These are phyloP conservation scores for Claviceps pusilla DNA, from an alignment of 2,329 filamentous ascomycete species.

Conservation along the genomic window DNA sequence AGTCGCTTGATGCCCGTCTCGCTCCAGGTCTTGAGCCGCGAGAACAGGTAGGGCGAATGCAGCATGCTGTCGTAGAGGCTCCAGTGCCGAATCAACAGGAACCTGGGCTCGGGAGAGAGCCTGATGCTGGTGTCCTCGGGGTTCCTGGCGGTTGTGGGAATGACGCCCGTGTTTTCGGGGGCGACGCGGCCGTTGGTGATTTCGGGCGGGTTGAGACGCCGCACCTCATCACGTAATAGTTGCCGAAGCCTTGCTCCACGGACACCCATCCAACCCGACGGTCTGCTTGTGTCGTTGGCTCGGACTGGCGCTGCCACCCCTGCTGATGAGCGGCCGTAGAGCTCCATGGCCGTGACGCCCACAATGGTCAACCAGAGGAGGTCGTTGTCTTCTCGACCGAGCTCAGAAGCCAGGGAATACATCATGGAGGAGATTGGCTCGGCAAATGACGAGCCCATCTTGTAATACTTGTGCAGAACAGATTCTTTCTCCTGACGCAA, in stretches of 20 bases:
- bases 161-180: constrained; percentile 61
- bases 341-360: constrained; percentile 82
- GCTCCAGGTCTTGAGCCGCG: constrained; percentile 85
- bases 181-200: constrained; percentile 44
- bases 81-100: constrained; percentile 89
- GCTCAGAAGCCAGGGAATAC: constrained; percentile 85
- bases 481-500: constrained; percentile 64
- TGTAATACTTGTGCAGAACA: constrained; percentile 69
- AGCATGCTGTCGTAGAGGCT: constrained; percentile 97
- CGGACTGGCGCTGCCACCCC: constrained; percentile 52
- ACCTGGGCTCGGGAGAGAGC: constrained; percentile 82
- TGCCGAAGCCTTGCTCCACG: constrained; percentile 73
- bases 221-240: constrained; percentile 80
- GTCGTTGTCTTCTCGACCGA: constrained; percentile 93
- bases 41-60: constrained; percentile 87
- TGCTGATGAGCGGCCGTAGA: constrained; percentile 74
- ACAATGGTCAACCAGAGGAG: constrained; percentile 90
- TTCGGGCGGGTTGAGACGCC: constrained; percentile 74
- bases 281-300: constrained; percentile 38
- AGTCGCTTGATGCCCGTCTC: constrained; percentile 76
- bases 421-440: constrained; percentile 90
- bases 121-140: constrained; percentile 87
- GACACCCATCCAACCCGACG: constrained; percentile 64
- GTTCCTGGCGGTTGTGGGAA: constrained; percentile 74
- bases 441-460: constrained; percentile 75